Evolutionary conservation across 257 asterid genomes (phyloP), one percentile per base, ranked within the genome.

Genomic region (Agastache rugosa): DNA sequence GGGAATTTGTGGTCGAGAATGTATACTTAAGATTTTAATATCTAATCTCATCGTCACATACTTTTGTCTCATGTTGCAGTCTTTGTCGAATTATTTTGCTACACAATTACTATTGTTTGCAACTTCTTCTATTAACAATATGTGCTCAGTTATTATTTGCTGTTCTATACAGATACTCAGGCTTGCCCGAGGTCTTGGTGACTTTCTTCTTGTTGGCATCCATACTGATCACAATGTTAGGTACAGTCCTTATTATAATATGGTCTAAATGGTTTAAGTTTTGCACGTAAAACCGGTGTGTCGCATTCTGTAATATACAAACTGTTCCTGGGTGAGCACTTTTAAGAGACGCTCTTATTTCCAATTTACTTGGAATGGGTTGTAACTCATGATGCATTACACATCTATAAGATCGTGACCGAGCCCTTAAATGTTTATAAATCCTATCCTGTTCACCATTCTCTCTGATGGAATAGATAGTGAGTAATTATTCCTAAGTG

Each of bases 191-290:
- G 96, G 89, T 37, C 99, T 92, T 73, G 99, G 99, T 48, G 99
- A 95, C 77, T 95, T 95, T 89, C 96, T 95, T 74, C 98, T 95
- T 78, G 99, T 95, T 80, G 99, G 99, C 81, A 92, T 95, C 77
- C 98, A 95, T 87, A 85, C 96, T 7, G 99, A 95, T 84, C 98
- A 87, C 75, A 89, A 93, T 83, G 88, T 95, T 67, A 92, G 99
- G 99, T 95, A 65, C 74, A 45, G 59, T 71, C 58, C 23, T 60
- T 51, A 39, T 63, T 63, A 20, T 50, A 34, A 17, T 47, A 16
- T 42, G 23, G 39, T 62, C 48, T 23, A 9, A 63, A 47, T 69
- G 70, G n/a, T 8, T 73, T 23, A 55, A 73, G 20, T 67, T 63
- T 37, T 63, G 9, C 4, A 11, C 37, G 56, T 58, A 35, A 41